These are phyloP conservation scores for Amphicarpaea edgeworthii DNA, from an alignment of 306 rosid species.

Conservation along the genomic window DNA sequence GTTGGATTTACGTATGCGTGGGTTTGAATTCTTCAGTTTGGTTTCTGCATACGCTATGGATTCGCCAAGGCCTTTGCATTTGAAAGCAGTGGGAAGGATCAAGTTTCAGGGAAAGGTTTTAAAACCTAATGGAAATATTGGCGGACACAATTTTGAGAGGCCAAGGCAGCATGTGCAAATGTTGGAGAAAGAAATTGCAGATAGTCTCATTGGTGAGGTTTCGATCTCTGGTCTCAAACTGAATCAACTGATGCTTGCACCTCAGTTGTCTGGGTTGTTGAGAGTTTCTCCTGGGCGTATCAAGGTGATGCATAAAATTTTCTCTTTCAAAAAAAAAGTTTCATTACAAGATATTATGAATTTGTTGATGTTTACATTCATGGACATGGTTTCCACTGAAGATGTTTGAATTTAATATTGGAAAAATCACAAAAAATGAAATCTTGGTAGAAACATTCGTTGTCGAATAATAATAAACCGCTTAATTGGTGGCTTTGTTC, in stretches of 20 bases:
- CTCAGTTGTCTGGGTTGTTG: slow-evolving; percentile 81
- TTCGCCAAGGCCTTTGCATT: slow-evolving; percentile 79
- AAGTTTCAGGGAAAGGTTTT: slow-evolving; percentile 86
- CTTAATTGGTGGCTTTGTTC: neutral
- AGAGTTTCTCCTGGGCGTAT: slow-evolving; percentile 69
- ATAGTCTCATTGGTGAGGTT: slow-evolving; percentile 81
- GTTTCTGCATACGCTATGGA: slow-evolving; percentile 73
- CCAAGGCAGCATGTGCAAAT: slow-evolving; percentile 51
- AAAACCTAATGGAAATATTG: slow-evolving; percentile 51
- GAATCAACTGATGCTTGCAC: slow-evolving; percentile 91
- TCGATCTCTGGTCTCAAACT: slow-evolving; percentile 84
- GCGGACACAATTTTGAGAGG: slow-evolving; percentile 59
- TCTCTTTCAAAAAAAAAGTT: slow-evolving; percentile 11
- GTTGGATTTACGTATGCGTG: slow-evolving; percentile 92
- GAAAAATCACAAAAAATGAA: slow-evolving; percentile 2
- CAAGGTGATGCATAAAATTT: slow-evolving; percentile 63
- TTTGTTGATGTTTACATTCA: slow-evolving; percentile 30
- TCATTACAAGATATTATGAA: slow-evolving; percentile 11
- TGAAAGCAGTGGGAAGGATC: slow-evolving; percentile 87
- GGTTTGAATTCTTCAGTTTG: slow-evolving; percentile 81
- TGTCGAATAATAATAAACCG: neutral
- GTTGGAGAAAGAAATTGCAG: slow-evolving; percentile 56
- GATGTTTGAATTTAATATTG: slow-evolving; percentile 12
- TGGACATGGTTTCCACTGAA: slow-evolving; percentile 15
- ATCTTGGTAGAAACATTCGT: neutral